Conservation (phyloP, 73 alveolate species). For the Paramecium biaurelia region DNA sequence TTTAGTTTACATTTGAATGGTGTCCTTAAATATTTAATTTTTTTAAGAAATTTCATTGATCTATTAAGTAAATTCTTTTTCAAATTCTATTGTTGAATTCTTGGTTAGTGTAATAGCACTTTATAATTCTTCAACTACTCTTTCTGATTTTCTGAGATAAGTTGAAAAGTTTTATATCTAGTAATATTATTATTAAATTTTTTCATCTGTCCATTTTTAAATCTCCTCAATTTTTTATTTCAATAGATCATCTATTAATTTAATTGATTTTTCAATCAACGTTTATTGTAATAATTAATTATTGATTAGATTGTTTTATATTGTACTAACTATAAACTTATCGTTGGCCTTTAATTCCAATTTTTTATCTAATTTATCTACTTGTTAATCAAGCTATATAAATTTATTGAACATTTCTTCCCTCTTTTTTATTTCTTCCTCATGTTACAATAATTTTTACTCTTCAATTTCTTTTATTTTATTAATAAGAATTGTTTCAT, state of each 20-base stretch:
- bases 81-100: neutral
- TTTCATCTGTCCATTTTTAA: neutral
- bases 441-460: neutral
- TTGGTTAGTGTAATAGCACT: neutral
- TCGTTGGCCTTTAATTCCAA: conserved; percentile 23
- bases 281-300: neutral
- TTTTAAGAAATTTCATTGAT: neutral
- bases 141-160: neutral
- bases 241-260: neutral
- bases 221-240: neutral
- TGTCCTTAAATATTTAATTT: neutral
- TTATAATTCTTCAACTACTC: neutral
- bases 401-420: neutral
- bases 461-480: neutral
- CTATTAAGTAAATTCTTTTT: neutral
- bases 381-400: neutral
- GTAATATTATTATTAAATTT: neutral
- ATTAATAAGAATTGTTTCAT: neutral
- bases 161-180: neutral
- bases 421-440: neutral
- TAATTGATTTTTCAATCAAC: neutral
- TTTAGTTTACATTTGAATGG: neutral
- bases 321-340: neutral
- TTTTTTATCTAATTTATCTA: neutral
- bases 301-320: neutral